Conservation (phyloP, 345 rosid species). For the Eucalyptus victrix region DNA sequence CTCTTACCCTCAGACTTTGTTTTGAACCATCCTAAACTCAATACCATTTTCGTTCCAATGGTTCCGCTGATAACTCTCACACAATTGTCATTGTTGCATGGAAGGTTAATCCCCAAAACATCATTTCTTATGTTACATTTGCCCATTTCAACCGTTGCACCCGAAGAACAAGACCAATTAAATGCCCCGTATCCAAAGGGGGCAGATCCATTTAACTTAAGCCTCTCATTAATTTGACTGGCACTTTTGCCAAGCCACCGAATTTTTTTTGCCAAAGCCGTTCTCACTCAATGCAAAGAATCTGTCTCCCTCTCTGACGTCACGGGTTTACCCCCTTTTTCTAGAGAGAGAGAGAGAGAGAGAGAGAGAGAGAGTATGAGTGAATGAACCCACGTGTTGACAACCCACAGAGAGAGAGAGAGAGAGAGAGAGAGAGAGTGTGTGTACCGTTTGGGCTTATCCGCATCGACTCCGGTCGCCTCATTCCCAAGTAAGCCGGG, state of each 20-base stretch:
- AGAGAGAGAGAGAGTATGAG: background rate
- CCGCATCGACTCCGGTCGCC: constrained; percentile 1
- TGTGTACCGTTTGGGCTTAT: background rate
- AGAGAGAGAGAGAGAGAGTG: background rate
- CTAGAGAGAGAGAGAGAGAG: background rate
- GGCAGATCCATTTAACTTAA: background rate
- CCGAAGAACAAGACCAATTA: background rate
- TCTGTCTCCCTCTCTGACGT: background rate
- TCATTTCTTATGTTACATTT: no score
- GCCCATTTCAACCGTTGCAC: background rate
- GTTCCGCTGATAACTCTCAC: no score
- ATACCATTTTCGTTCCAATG: no score
- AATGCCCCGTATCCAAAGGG: background rate
- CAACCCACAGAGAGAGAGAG: background rate
- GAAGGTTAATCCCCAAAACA: no score
- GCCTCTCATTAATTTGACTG: background rate
- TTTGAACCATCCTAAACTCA: no score
- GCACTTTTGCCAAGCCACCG: background rate
- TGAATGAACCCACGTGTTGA: background rate
- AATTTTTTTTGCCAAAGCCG: background rate
- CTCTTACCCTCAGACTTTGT: no score
- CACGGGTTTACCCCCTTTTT: background rate
- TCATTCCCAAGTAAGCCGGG: constrained; percentile 11
- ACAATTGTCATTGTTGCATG: no score
- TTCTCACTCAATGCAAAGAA: background rate